Percentiles rank a stretch among this genome's conserved stretches.
phyloP scores from a whole-genome alignment of 805 yeast species.

The Cephaloascus albidus region DNA sequence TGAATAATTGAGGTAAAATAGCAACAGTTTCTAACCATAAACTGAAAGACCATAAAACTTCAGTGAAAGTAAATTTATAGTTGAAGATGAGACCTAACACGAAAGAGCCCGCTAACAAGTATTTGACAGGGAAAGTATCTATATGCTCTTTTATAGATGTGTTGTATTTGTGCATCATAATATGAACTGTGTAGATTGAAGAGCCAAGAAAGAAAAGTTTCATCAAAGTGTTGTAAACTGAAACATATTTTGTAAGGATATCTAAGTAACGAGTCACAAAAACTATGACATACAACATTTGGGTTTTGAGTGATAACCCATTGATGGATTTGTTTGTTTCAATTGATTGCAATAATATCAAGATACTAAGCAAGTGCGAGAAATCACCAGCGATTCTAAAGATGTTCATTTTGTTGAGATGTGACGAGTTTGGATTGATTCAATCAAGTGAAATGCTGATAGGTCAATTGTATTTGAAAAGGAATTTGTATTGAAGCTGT shows the following conservation, averaged over 20 bases:
- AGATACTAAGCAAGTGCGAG: conserved; percentile 73
- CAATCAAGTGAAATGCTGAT: too few species aligned
- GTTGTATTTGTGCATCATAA: conserved; percentile 57
- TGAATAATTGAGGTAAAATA: conserved; percentile 84
- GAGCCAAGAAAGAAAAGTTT: conserved; percentile 74
- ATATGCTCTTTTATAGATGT: conserved; percentile 52
- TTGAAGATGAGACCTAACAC: conserved; percentile 53
- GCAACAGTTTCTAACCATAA: conserved; percentile 91
- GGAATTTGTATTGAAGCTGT: too few species aligned
- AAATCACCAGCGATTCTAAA: conserved; percentile 56
- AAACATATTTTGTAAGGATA: conserved; percentile 43
- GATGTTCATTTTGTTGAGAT: conserved; percentile 25
- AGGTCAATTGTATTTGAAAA: too few species aligned
- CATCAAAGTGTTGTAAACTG: conserved; percentile 73
- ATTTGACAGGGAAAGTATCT: conserved; percentile 65
- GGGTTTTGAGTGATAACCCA: conserved; percentile 88
- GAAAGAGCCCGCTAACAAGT: conserved; percentile 55
- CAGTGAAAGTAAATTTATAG: conserved; percentile 50
- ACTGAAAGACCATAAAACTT: conserved; percentile 79
- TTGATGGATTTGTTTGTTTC: conserved; percentile 52
- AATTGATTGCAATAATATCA: conserved; percentile 68
- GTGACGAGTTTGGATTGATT: too few species aligned
- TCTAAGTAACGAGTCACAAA: conserved; percentile 69
- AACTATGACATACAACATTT: conserved; percentile 65
- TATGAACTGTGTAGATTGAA: conserved; percentile 63